Evolutionary conservation across 148 eudicot species (phyloP).

Genomic region (Beta vulgaris): DNA sequence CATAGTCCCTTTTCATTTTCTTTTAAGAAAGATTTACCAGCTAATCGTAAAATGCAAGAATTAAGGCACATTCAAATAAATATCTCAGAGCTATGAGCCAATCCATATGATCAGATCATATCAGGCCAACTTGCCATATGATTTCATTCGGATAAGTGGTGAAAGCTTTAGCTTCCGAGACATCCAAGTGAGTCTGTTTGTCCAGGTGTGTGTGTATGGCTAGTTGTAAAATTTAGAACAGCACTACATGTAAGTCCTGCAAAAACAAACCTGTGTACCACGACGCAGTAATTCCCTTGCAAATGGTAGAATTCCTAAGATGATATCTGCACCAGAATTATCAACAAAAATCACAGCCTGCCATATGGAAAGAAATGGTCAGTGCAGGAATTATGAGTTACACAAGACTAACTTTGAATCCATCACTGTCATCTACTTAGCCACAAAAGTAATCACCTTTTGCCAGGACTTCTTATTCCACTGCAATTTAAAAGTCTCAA

Average conservation of each 20-base stretch:
- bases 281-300: conserved; percentile 90
- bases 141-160: not conserved
- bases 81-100: not conserved
- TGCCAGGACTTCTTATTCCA: conserved; percentile 85
- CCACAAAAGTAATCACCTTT: conserved; percentile 47
- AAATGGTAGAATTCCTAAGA: conserved; percentile 94
- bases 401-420: not conserved
- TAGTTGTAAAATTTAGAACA: not conserved
- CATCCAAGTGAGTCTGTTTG: not conserved
- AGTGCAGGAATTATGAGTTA: conserved; percentile 15
- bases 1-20: not conserved
- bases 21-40: no score
- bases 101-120: not conserved
- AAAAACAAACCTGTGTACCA: conserved; percentile 74
- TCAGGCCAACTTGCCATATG: not conserved
- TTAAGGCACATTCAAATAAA: not conserved
- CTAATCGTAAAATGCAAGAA: no score
- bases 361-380: conserved; percentile 25
- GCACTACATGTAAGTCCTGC: conserved; percentile 9
- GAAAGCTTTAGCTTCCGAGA: not conserved
- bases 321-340: conserved; percentile 95
- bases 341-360: conserved; percentile 97
- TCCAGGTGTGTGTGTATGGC: not conserved
- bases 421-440: not conserved
- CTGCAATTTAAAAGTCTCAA: conserved; percentile 63